A percentile compares a stretch with the other conserved stretches of the same genome.
Conservation (phyloP, 768 basidiomycete genomes). For the Lactarius psammicola region DNA sequence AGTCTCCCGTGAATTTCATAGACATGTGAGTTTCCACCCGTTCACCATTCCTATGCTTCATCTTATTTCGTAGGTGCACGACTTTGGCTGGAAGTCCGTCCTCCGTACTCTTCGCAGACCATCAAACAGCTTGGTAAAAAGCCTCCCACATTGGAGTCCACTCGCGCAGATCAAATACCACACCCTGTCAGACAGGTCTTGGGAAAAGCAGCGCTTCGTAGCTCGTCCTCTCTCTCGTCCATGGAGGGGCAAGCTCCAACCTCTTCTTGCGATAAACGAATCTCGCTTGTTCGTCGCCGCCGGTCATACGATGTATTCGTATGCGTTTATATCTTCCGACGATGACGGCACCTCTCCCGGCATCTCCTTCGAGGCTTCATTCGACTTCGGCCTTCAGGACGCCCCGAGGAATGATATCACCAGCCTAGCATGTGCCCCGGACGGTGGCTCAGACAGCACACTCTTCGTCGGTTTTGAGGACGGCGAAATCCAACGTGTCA, state of each 20-base stretch:
- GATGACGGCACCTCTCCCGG: conserved; percentile 40
- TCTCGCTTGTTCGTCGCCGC: conserved; percentile 34
- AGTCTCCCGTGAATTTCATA: conserved; percentile 16
- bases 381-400: conserved; percentile 39
- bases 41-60: not conserved
- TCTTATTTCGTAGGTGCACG: conserved; percentile 17
- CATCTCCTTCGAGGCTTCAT: conserved; percentile 48
- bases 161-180: conserved; percentile 28
- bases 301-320: conserved; percentile 31
- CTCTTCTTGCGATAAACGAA: conserved; percentile 30
- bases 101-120: conserved; percentile 20
- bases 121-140: conserved; percentile 22
- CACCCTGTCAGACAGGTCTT: conserved; percentile 28
- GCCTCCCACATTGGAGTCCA: conserved; percentile 23
- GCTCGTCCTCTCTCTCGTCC: conserved; percentile 30
- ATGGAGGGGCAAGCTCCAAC: conserved; percentile 33
- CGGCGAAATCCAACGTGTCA: conserved; percentile 53
- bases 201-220: conserved; percentile 28
- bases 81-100: conserved; percentile 22
- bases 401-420: conserved; percentile 51
- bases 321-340: conserved; percentile 27
- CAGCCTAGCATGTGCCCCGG: conserved; percentile 48
- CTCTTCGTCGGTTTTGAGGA: conserved; percentile 59
- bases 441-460: conserved; percentile 44
- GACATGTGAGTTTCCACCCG: conserved; percentile 15